Conservation (phyloP, 2,329 filamentous ascomycete species). For the Fusarium keratoplasticum region DNA sequence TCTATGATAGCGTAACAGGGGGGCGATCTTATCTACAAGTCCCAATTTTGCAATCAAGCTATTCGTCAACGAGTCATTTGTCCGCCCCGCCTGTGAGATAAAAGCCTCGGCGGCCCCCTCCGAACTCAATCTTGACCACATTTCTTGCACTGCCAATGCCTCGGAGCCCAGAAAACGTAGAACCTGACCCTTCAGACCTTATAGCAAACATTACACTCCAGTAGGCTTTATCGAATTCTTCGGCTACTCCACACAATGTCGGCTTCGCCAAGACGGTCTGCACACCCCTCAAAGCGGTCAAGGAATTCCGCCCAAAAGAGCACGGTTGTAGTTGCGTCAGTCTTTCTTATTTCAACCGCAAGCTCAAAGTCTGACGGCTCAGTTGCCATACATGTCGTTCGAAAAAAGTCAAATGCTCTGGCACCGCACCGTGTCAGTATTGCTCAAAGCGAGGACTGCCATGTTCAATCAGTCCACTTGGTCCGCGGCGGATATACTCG, state of each 20-base stretch:
- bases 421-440: neutral
- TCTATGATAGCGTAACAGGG: neutral
- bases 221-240: neutral
- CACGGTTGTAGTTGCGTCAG: neutral
- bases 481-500: neutral
- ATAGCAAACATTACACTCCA: neutral
- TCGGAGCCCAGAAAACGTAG: neutral
- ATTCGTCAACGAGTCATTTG: neutral
- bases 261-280: neutral
- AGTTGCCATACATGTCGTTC: neutral
- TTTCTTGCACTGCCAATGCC: neutral
- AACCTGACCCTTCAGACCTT: neutral
- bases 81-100: neutral
- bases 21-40: neutral
- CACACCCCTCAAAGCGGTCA: neutral
- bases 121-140: neutral
- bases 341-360: neutral
- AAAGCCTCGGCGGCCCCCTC: neutral
- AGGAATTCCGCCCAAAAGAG: neutral
- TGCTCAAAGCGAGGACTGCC: neutral
- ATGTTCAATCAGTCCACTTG: neutral
- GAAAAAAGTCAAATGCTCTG: neutral
- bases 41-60: neutral
- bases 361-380: neutral
- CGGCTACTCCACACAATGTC: neutral